Conservation (phyloP, 148 eudicot genomes). For the Vaccinium myrtillus region DNA sequence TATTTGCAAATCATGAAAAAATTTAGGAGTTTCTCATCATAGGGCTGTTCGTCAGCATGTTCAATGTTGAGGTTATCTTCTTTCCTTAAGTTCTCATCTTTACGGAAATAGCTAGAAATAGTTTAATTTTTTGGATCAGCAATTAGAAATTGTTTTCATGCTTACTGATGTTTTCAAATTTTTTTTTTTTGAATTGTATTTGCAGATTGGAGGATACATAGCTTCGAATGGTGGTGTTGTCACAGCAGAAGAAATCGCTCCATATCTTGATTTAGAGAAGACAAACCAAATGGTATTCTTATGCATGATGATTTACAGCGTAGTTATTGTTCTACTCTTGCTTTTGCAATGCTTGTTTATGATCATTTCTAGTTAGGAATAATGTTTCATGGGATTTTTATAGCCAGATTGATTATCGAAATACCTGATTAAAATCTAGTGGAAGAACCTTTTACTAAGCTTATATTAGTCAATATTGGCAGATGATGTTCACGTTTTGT, state of each 20-base stretch:
- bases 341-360: conserved; percentile 8
- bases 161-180: neutral
- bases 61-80: neutral
- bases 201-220: conserved; percentile 87
- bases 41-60: neutral
- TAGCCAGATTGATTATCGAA: neutral
- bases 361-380: conserved; percentile 13
- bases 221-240: conserved; percentile 85
- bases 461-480: neutral
- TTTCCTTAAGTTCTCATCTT: neutral
- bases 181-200: neutral
- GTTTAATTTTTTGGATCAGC: too few relatives aligned
- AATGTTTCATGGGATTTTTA: neutral
- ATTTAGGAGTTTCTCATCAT: too few relatives aligned
- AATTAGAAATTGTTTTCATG: neutral
- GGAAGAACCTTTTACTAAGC: neutral
- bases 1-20: neutral
- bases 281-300: conserved; percentile 39
- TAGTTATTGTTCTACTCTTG: conserved; percentile 14
- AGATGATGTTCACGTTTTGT: neutral
- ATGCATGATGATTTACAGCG: neutral
- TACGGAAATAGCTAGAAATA: too few relatives aligned
- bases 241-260: conserved; percentile 97
- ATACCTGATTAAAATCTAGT: neutral
- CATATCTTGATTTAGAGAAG: conserved; percentile 79